These are phyloP conservation scores for Yamadazyma triangularis DNA, from an alignment of 1,139 yeast species.

Conservation along the genomic window DNA sequence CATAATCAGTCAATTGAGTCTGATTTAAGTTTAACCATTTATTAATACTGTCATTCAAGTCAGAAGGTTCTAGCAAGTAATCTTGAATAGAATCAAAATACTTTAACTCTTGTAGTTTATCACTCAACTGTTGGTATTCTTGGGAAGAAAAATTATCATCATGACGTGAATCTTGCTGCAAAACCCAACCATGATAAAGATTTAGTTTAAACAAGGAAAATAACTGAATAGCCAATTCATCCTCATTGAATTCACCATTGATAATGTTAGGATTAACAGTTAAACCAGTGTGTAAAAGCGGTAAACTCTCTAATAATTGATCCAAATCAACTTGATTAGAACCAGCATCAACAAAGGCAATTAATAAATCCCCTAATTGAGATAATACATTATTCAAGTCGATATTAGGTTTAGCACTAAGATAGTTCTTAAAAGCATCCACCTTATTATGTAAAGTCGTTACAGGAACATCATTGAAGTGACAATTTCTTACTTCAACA, in stretches of 20 bases:
- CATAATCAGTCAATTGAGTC: slow-evolving; percentile 69
- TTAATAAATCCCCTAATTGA: slow-evolving; percentile 43
- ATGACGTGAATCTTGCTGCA: slow-evolving; percentile 7
- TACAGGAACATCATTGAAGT: not conserved
- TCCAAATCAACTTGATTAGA: slow-evolving; percentile 21
- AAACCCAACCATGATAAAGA: slow-evolving; percentile 51
- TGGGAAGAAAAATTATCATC: not conserved
- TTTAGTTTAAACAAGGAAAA: slow-evolving; percentile 37
- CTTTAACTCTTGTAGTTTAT: slow-evolving; percentile 22
- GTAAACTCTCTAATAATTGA: slow-evolving; percentile 47
- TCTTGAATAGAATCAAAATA: slow-evolving; percentile 47
- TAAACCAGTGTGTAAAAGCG: slow-evolving; percentile 67
- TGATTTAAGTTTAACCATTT: slow-evolving; percentile 49
- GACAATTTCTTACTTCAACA: slow-evolving; percentile 10
- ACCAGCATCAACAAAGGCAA: slow-evolving; percentile 22
- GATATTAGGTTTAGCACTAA: slow-evolving; percentile 10
- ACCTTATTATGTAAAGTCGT: slow-evolving; percentile 10
- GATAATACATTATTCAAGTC: slow-evolving; percentile 31
- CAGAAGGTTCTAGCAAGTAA: slow-evolving; percentile 16
- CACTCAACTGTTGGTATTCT: slow-evolving; percentile 13
- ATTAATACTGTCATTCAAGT: slow-evolving; percentile 1
- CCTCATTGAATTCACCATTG: slow-evolving; percentile 55
- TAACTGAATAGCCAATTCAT: slow-evolving; percentile 28
- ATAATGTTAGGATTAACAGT: slow-evolving; percentile 65
- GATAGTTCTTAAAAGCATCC: slow-evolving; percentile 3